These are phyloP conservation scores for Penicillium alfredii DNA, from an alignment of 495 filamentous ascomycete genomes.

Conservation along the genomic window DNA sequence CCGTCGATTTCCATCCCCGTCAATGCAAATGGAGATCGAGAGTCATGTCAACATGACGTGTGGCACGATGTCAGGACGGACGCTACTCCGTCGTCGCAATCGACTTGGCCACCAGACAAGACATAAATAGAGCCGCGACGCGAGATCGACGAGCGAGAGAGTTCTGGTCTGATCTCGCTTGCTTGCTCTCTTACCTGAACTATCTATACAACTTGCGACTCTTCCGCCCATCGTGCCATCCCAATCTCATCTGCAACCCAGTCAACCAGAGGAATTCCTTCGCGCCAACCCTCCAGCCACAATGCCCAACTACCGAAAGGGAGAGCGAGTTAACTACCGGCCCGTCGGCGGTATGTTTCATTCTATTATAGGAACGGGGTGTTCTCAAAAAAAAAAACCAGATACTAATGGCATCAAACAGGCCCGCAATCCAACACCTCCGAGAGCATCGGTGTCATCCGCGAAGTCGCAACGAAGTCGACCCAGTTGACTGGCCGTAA, in stretches of 20 bases:
- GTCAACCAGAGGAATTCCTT: too few species aligned
- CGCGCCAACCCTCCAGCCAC: neutral
- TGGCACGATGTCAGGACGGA: too few species aligned
- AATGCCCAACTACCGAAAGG: slow-evolving; percentile 25
- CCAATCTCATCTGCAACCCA: neutral
- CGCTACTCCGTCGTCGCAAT: too few species aligned
- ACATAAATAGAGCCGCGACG: neutral
- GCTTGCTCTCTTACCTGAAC: neutral
- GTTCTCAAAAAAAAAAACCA: too few species aligned
- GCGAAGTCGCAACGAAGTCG: slow-evolving; percentile 17
- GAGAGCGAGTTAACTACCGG: slow-evolving; percentile 30
- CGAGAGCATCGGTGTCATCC: slow-evolving; percentile 22
- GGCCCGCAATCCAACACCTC: slow-evolving; percentile 28
- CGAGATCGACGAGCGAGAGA: neutral
- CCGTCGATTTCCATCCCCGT: neutral
- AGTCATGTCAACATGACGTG: slow-evolving; percentile 6
- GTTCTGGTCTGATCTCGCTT: neutral
- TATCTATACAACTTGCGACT: neutral
- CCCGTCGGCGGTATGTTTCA: slow-evolving; percentile 30
- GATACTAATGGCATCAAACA: slow-evolving; percentile 4
- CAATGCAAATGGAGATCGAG: neutral
- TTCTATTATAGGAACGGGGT: too few species aligned
- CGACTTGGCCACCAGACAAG: neutral
- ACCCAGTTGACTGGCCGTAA: slow-evolving; percentile 20
- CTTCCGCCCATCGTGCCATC: too few species aligned